phyloP scores from a whole-genome alignment of 495 filamentous ascomycete genomes.

The Podospora anserina region DNA sequence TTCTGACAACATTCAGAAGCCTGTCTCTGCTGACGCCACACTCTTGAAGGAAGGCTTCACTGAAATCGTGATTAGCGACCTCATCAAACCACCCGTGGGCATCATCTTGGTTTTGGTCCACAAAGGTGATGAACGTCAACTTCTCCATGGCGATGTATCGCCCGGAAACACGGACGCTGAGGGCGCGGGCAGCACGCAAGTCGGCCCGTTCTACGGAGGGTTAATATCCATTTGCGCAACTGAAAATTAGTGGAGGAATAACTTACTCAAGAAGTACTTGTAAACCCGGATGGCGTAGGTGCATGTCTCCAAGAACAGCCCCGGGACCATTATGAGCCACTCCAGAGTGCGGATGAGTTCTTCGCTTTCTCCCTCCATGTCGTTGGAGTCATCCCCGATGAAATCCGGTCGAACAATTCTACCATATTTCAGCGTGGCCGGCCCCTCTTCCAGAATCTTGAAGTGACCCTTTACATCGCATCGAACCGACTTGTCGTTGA shows the following conservation, averaged over 20 bases:
- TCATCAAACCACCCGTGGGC: conserved; percentile 44
- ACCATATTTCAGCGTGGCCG: conserved; percentile 45
- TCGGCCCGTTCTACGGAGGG: conserved; percentile 44
- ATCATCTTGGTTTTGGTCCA: conserved; percentile 22
- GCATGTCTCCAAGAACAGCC: conserved; percentile 69
- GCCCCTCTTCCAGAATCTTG: conserved; percentile 47
- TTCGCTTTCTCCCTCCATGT: conserved; percentile 55
- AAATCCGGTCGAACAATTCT: conserved; percentile 58
- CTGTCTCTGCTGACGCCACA: conserved; percentile 36
- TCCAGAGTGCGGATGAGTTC: conserved; percentile 74
- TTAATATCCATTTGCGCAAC: conserved; percentile 30
- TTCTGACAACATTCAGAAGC: conserved; percentile 54
- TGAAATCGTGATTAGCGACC: conserved; percentile 32
- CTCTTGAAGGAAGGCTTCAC: conserved; percentile 35
- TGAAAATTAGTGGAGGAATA: not conserved
- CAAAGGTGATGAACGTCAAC: conserved; percentile 24
- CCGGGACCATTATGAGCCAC: conserved; percentile 75
- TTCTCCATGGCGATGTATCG: conserved; percentile 43
- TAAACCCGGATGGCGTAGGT: conserved; percentile 63
- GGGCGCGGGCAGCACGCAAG: conserved; percentile 62
- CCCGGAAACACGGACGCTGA: conserved; percentile 51
- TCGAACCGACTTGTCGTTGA: conserved; percentile 23
- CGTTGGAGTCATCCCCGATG: conserved; percentile 59
- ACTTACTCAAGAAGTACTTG: conserved; percentile 69
- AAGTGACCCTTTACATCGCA: conserved; percentile 43